These are phyloP conservation scores for Boletales sp. DNA, from an alignment of 768 basidiomycete genomes.

Conservation along the genomic window DNA sequence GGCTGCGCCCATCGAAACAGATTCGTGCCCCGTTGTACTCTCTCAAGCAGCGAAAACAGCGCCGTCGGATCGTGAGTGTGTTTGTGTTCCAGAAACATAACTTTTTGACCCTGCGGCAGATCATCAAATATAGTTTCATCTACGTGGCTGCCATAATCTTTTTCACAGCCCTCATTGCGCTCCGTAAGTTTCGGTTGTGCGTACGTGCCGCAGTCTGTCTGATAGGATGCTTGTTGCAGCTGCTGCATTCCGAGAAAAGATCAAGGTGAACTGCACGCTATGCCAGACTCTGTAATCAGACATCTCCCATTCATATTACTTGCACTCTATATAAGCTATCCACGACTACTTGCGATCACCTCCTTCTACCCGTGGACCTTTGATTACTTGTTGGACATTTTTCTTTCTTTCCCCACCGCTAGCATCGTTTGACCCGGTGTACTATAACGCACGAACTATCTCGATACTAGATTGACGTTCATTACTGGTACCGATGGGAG, in stretches of 20 bases:
- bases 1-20: constrained; percentile 92
- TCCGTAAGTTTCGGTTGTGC: constrained; percentile 55
- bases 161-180: constrained; percentile 73
- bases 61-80: constrained; percentile 78
- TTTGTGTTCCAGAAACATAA: neutral
- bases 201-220: constrained; percentile 6
- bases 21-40: constrained; percentile 91
- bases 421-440: constrained; percentile 10
- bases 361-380: constrained; percentile 7
- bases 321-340: constrained; percentile 29
- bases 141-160: constrained; percentile 65
- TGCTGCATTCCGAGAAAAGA: constrained; percentile 53
- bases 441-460: constrained; percentile 20
- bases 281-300: constrained; percentile 62
- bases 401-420: neutral
- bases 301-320: constrained; percentile 25
- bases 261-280: constrained; percentile 62
- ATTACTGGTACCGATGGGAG: no score
- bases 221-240: constrained; percentile 36
- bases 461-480: neutral
- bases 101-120: constrained; percentile 38
- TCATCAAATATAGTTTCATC: constrained; percentile 79
- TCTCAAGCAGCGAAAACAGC: constrained; percentile 83
- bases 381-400: constrained; percentile 13
- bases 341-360: constrained; percentile 16